Conservation (phyloP, 1,284 basidiomycete species). For the Ceratobasidium sp. region DNA sequence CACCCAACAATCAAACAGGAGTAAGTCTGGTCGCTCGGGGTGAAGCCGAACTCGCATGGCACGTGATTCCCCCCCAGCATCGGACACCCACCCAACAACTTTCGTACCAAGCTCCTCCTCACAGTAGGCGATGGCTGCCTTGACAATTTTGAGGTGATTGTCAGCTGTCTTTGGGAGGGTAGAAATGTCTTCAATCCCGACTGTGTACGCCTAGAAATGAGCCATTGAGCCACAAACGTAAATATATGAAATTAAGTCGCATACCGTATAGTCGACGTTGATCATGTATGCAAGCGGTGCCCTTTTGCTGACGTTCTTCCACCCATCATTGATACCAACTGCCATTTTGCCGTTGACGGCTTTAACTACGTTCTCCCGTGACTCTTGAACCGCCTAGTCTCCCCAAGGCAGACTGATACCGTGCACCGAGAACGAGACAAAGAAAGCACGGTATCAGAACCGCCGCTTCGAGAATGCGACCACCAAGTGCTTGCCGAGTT, state of each 20-base stretch:
- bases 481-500: too few species aligned
- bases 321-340: too few species aligned
- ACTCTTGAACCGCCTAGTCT: too few species aligned
- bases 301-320: too few species aligned
- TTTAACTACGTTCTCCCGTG: too few species aligned
- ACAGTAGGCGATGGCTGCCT: background rate
- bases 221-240: background rate
- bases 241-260: background rate
- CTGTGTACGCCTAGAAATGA: background rate
- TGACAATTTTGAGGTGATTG: background rate
- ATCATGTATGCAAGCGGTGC: background rate
- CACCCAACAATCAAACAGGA: background rate
- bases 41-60: background rate
- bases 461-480: too few species aligned
- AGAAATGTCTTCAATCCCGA: background rate
- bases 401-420: too few species aligned
- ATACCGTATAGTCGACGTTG: background rate
- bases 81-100: background rate
- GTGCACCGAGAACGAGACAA: too few species aligned
- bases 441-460: too few species aligned
- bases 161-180: background rate
- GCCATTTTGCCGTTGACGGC: too few species aligned
- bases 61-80: background rate
- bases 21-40: background rate
- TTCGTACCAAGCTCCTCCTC: background rate